Evolutionary conservation across 148 eudicot genomes (phyloP), one percentile per base, ranked within the genome.

Genomic region (Tetragonia tetragonoides): DNA sequence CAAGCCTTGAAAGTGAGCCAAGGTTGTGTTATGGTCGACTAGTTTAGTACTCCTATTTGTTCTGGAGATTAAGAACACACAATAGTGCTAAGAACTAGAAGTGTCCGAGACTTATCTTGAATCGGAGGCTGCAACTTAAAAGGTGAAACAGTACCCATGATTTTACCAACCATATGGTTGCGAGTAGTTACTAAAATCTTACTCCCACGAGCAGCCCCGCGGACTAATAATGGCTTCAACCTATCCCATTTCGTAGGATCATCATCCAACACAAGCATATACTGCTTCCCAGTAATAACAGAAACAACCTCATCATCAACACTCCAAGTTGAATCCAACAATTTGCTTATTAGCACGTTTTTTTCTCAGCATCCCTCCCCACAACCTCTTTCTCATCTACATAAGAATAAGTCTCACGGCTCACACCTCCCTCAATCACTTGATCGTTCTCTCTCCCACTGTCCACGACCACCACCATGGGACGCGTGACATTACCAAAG

Each of bases 151-250:
- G 40, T 37, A 7, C 44, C 41, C 69, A 66, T 15, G 40, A 14
- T 66, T 66, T 66, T 66, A 0, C 20, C 69, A 34, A 28, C 38
- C 2, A 7, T 66, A 20, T 16, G 69, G 69, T 46, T 66, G 2
- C 69, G 69, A 4, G 17, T 66, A 12, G 69, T 66, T 66, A 66
- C 15, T 38, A 66, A 24, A 37, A 66, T 28, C 40, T 28, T 38
- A 66, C 69, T 66, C 14, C 69, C 69, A 66, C 17, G 69, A 66
- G 38, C 6, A 34, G 69, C 44, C 37, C 69, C 69, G 38, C 37
- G 17, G 11, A 20, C 14, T 38, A 66, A 38, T 7, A 38, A 7
- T 38, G 69, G 38, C 15, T 8, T n/a, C 69, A 66, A 24, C 37
- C 38, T 34, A 11, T 34, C 18, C 69, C 41, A 66, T 5, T 66